A percentile compares a stretch with the other conserved stretches of the same genome.
These are phyloP conservation scores for Puccinia novopanici DNA, from an alignment of 1,284 basidiomycete genomes.

Conservation along the genomic window DNA sequence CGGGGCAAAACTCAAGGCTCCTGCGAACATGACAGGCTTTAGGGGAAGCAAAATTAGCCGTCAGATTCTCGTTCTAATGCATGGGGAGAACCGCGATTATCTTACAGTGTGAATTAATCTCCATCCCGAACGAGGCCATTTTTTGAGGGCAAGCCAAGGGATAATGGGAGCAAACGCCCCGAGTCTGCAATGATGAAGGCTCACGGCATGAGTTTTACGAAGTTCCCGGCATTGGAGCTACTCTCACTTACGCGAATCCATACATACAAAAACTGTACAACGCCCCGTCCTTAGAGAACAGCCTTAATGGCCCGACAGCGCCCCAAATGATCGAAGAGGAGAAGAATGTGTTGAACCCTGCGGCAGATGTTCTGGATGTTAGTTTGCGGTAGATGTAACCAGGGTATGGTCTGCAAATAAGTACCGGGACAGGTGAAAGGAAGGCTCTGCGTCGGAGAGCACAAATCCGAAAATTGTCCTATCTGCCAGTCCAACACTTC, in stretches of 20 bases:
- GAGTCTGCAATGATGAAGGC: not conserved
- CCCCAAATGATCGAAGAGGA: constrained; percentile 49
- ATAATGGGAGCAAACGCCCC: constrained; percentile 43
- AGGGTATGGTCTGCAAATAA: not conserved
- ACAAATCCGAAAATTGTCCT: constrained; percentile 34
- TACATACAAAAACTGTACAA: constrained; percentile 39
- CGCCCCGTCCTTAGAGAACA: constrained; percentile 26
- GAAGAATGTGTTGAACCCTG: constrained; percentile 33
- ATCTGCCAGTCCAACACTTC: constrained; percentile 45
- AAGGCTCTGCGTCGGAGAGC: constrained; percentile 38
- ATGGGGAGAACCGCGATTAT: not conserved
- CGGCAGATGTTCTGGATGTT: not conserved
- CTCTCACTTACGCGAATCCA: constrained; percentile 37
- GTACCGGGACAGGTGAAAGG: constrained; percentile 43
- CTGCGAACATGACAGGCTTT: constrained; percentile 45
- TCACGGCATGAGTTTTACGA: not conserved
- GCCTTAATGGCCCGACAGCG: constrained; percentile 31
- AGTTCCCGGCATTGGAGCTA: too few species aligned
- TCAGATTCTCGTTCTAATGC: not conserved
- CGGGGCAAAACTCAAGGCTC: constrained; percentile 34
- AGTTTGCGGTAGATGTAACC: not conserved
- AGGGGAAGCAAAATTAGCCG: not conserved
- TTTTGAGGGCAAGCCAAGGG: constrained; percentile 41
- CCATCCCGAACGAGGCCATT: constrained; percentile 47
- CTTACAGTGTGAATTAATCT: constrained; percentile 48